These are phyloP conservation scores for Metschnikowia aberdeeniae DNA, from an alignment of 805 yeast genomes.

Conservation along the genomic window DNA sequence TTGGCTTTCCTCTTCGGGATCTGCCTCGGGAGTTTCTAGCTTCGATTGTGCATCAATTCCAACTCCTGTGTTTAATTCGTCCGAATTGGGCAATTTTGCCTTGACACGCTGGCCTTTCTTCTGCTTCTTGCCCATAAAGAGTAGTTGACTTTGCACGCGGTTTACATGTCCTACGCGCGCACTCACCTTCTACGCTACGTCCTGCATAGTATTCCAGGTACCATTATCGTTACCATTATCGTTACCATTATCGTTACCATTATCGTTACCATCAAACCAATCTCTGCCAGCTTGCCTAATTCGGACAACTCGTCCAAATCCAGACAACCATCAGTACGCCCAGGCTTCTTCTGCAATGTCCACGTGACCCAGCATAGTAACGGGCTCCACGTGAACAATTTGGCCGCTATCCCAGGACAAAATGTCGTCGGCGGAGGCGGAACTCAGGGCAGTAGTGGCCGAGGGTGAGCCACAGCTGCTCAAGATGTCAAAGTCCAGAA, in stretches of 20 bases:
- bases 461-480: conserved; percentile 16
- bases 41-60: too few species aligned
- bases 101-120: background rate
- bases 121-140: conserved; percentile 1
- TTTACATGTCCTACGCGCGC: background rate
- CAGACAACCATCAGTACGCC: background rate
- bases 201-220: background rate
- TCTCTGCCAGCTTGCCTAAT: too few species aligned
- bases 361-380: conserved; percentile 10
- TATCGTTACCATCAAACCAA: too few species aligned
- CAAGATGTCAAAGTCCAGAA: conserved; percentile 17
- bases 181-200: background rate
- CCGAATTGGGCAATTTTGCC: too few species aligned
- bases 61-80: too few species aligned
- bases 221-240: background rate
- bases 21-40: too few species aligned
- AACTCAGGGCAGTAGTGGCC: conserved; percentile 9
- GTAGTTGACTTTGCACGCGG: background rate
- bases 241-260: background rate
- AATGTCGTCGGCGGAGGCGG: conserved; percentile 9
- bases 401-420: conserved; percentile 10
- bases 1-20: too few species aligned
- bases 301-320: too few species aligned
- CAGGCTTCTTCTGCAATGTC: conserved; percentile 13
- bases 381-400: conserved; percentile 13